Base-by-base conservation (phyloP, 1,284 basidiomycete genomes). In the Ceratobasidium sp. region DNA sequence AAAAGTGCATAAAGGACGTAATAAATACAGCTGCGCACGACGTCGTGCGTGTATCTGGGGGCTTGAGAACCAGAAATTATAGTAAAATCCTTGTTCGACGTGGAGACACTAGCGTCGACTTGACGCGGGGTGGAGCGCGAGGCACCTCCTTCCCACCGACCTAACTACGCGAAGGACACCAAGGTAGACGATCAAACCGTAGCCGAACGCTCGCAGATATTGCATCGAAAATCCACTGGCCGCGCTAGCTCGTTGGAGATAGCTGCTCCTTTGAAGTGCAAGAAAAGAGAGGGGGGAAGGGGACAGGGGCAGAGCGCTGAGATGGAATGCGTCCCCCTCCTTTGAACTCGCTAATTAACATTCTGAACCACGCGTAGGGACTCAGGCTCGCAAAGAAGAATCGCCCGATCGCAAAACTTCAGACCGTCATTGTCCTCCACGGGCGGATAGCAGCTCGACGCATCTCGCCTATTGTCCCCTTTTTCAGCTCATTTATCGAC, bases 291-390 rank as follows among this genome's bases (percentile, higher is more conserved):
- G 48, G 26, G 48, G 48, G 48, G 48, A 23, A 50, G 26, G 48
- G 48, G 48, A 23, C 48, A 50, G 48, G 48, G 48, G 23, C 21
- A 50, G 18, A 30, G 14, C 6, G 30, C 53, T 57, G 53, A 8
- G 53, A 57, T 57, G 53, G 34, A 57, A 57, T 32, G 53, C 34
- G 30, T 30, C n/a, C 2, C 53, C 34, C 26, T 57, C 53, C 53
- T 57, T 57, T 57, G 53, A 57, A 32, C 34, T 57, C 34, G 30
- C 26, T 34, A 57, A 57, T 57, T 57, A 28, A 57, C 53, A 21
- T 57, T 28, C 53, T 57, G 23, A 18, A 50, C 48, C 48, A 28
- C 26, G 10, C 48, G 26, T 23, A 50, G 21, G 48, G 48, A 28
- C 26, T 50, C 48, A 57, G 53, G 53, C 28, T 34, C n/a, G 16